Evolutionary conservation across 139 green algal species (phyloP).

Genomic region (Volvox africanus): DNA sequence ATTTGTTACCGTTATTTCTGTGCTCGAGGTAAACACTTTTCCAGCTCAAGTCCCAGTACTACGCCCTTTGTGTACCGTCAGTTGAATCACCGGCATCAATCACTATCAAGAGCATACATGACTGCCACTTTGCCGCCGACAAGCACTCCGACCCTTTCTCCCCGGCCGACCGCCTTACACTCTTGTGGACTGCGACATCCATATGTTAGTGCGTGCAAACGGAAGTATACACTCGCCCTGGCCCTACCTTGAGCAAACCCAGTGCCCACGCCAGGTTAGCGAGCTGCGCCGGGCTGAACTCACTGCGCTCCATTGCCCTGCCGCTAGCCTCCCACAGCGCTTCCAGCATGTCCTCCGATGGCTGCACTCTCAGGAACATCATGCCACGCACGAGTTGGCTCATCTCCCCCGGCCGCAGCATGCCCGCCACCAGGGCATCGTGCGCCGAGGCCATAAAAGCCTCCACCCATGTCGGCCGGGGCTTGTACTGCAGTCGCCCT

Average conservation of each 20-base stretch:
- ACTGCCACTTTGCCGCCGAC: too few species aligned
- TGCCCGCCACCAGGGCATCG: background rate
- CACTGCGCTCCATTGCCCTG: background rate
- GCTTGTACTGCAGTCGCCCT: conserved; percentile 40
- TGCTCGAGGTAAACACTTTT: too few species aligned
- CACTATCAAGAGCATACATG: too few species aligned
- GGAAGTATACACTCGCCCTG: background rate
- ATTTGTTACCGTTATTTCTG: too few species aligned
- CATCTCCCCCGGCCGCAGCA: conserved; percentile 7
- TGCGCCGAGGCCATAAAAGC: background rate
- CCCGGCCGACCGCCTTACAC: too few species aligned
- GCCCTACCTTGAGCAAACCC: conserved; percentile 23
- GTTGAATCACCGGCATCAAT: too few species aligned
- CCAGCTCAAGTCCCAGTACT: too few species aligned
- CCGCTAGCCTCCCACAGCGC: conserved; percentile 26
- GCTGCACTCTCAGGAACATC: conserved; percentile 13
- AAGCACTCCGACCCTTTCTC: too few species aligned
- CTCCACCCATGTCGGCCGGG: background rate
- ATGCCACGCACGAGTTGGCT: conserved; percentile 30
- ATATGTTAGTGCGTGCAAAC: too few species aligned
- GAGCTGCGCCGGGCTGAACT: background rate
- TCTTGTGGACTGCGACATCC: too few species aligned
- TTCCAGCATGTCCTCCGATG: conserved; percentile 12
- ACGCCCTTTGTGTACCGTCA: too few species aligned
- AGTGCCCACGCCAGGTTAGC: conserved; percentile 34